A percentile compares a stretch with the other conserved stretches of the same genome.
Conservation (phyloP, 805 yeast species). For the Cyberlindnera meyerae region DNA sequence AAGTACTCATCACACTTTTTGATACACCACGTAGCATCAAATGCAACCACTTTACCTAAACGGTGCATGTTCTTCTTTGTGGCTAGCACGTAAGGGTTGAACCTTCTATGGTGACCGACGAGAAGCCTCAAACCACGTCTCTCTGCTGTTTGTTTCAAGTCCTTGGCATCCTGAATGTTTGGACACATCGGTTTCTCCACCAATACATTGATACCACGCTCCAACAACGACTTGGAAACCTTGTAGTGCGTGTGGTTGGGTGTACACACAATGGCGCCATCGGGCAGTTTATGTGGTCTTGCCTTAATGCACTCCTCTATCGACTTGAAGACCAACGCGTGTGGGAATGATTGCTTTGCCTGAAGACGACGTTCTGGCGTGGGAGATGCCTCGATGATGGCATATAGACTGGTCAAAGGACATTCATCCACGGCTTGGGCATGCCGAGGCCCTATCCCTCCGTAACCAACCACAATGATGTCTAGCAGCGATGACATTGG, state of each 20-base stretch:
- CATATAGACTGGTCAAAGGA: constrained; percentile 12
- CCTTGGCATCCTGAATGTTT: constrained; percentile 12
- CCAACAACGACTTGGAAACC: constrained; percentile 8
- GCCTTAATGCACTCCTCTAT: constrained; percentile 6
- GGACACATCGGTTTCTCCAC: constrained; percentile 20
- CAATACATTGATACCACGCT: constrained; percentile 11
- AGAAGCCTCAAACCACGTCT: constrained; percentile 8
- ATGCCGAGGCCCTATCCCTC: constrained; percentile 21
- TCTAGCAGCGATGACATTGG: constrained; percentile 3
- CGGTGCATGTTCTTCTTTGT: constrained; percentile 11
- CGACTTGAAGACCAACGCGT: constrained; percentile 8
- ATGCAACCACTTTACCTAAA: constrained; percentile 14
- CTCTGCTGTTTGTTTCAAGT: constrained; percentile 7
- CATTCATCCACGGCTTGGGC: constrained; percentile 13
- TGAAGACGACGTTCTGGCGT: constrained; percentile 4
- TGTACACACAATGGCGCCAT: constrained; percentile 20
- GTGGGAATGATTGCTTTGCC: constrained; percentile 9
- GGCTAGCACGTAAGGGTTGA: constrained; percentile 18
- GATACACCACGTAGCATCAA: constrained; percentile 18
- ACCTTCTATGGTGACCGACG: constrained; percentile 17
- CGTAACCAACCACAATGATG: constrained; percentile 16
- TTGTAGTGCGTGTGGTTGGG: constrained; percentile 18
- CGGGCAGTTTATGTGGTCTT: constrained; percentile 3
- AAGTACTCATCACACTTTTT: constrained; percentile 18
- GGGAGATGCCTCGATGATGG: constrained; percentile 14